phyloP scores from a whole-genome alignment of 2,329 filamentous ascomycete genomes.

The Decorospora gaudefroyi region DNA sequence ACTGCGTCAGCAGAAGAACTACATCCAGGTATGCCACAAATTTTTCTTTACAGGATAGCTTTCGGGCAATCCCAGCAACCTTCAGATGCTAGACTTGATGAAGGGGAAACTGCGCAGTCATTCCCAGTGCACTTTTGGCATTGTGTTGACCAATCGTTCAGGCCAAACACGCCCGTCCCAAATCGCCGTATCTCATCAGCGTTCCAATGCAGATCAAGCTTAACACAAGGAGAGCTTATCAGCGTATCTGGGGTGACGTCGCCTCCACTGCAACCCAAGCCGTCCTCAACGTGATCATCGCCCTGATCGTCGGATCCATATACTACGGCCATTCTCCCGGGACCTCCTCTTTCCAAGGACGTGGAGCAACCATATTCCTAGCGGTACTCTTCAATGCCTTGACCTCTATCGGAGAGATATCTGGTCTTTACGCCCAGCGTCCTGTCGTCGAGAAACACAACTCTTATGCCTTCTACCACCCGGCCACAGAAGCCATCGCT shows the following conservation, averaged over 20 bases:
- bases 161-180: slow-evolving; percentile 58
- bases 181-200: slow-evolving; percentile 63
- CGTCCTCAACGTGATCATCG: slow-evolving; percentile 58
- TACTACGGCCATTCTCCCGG: slow-evolving; percentile 60
- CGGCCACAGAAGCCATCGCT: slow-evolving; percentile 78
- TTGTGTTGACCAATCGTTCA: no score
- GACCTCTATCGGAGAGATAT: slow-evolving; percentile 59
- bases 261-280: slow-evolving; percentile 44
- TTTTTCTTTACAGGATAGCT: no score
- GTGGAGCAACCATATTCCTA: slow-evolving; percentile 64
- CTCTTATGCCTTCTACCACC: slow-evolving; percentile 85
- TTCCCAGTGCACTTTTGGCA: no score
- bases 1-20: slow-evolving; percentile 54
- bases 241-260: slow-evolving; percentile 43
- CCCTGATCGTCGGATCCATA: slow-evolving; percentile 65
- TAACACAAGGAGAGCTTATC: slow-evolving; percentile 39
- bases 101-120: no score
- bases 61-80: no score
- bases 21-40: no score
- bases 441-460: slow-evolving; percentile 89
- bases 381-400: slow-evolving; percentile 64
- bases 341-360: slow-evolving; percentile 59
- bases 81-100: no score
- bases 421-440: slow-evolving; percentile 73
- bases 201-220: slow-evolving; percentile 53